Evolutionary conservation across 768 basidiomycete genomes (phyloP), one percentile per base, ranked within the genome.

Genomic region (Lenzites betulinus): DNA sequence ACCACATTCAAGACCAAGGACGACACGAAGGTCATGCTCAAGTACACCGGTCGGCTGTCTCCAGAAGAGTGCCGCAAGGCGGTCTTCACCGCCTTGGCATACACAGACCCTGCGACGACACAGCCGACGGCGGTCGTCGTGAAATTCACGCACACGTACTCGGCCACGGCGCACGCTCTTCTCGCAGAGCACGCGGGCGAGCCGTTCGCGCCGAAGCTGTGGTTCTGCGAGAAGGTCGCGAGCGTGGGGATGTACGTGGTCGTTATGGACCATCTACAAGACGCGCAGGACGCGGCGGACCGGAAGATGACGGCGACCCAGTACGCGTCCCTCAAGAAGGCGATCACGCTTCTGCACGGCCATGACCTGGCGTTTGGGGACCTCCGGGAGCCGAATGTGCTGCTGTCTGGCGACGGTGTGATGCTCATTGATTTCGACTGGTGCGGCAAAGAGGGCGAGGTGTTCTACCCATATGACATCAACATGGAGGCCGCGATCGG

Each of bases 401-500:
- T 74, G 54, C 46, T 63, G 26, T 28, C 51, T 7, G 62, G 63
- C 30, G 53, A 52, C 43, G 65, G 54, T 20, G 16, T 61, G 30
- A 48, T 69, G 48, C 58, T 69, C 2, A 41, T 69, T n/a, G 68
- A 69, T 47, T 69, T 69, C 55, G 68, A 69, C 39, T 67, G 68
- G 68, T 66, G 68, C 42, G 67, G 68, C 12, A 41, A 42, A 35
- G 64, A 47, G 7, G 64, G 62, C 16, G 26, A 48, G 54, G 66
- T 54, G 33, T 44, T 53, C 7, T 69, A 69, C 55, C 66, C 66
- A 13, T 15, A 33, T 13, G 64, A 65, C 51, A 65, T 65, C 23
- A 46, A 26, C 44, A 46, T 67, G 74, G 73, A 82, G 83, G 67
- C 59, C 79, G 65, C 20, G 7, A 28, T 28, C 33, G 33, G 16